Evolutionary conservation across 345 rosid species (phyloP), one percentile per base, ranked within the genome.

Genomic region (Citrus unshiu): DNA sequence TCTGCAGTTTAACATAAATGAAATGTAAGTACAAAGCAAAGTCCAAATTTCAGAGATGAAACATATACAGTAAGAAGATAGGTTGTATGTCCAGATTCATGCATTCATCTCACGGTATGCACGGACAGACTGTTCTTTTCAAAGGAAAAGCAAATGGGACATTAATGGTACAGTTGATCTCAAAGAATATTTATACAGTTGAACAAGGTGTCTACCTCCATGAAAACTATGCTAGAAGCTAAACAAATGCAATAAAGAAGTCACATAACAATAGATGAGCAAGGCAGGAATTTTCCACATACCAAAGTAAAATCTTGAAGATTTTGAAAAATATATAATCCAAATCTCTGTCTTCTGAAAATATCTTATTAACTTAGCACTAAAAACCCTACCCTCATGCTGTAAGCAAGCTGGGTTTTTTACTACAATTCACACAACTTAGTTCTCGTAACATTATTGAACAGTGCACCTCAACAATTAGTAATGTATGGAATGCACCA

Each of bases 1-100:
- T 83, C 98, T 93, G 91, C 81, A 84, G 60, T 54, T 75, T 34
- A 69, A 81, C n/a, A 77, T 9, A 68, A 27, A 77, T 2, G 27
- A 30, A 29, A 37, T 4, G 7, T 35, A 12, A 62, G 34, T 67
- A 64, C 35, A 56, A 25, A 56, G 7, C 32, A 30, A 37, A 56
- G 25, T 64, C 46, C 40, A 76, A 76, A 6, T 35, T 30, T 22
- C 80, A 56, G 4, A 58, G 13, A 7, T n/a, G 9, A 37, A 56
- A 77, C 64, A 67, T 61, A 25, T 4, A 16, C 7, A 19, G 29
- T 14, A 39, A 39, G 49, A 29, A 73, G 34, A 30, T 64, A 24
- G 58, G 22, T 43, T 25, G 24, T 25, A 65, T 66, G 57, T 25
- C 25, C 13, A 1, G 12, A 51, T 49, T 3, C 4, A 18, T 25